Base-by-base conservation (phyloP, 2,329 filamentous ascomycete genomes). In the Neoarthrinium moseri region DNA sequence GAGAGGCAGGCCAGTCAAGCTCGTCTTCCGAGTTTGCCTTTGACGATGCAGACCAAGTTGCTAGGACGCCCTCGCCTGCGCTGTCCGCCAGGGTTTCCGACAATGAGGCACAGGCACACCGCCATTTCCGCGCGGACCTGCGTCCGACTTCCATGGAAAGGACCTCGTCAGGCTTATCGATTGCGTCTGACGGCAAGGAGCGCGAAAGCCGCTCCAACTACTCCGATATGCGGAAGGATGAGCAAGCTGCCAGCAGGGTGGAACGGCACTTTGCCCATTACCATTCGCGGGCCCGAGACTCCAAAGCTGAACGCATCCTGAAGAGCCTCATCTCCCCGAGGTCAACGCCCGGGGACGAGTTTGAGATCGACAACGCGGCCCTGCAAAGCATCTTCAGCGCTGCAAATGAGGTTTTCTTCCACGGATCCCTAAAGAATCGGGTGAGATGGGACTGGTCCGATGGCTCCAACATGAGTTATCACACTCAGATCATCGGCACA, bases 361-460 rank as follows among this genome's bases (percentile, higher is more conserved):
- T 81, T 40, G 66, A 69, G 2, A 71, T 84, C 24, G 80, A 84
- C 63, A 73, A 83, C 53, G 67, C 72, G 12, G 78, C 78, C 4
- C 69, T 85, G 2, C 69, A 73, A 38, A 74, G 72, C 57, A 81
- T 85, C 51, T 80, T 85, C 57, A 75, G 72, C 10, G 75, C 81
- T 7, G 76, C 77, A 34, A 83, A 86, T 62, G 75, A 80, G 43
- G 71, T 85, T 34, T 85, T 86, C 65, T 86, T 86, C 62, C 67
- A 69, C 43, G 75, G 78, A 21, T 70, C 69, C 6, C 69, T 86
- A 11, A 68, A 71, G 23, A 72, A 74, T n/a, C 74, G 81, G 21
- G 81, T 85, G 5, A 67, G 69, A 21, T 84, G 81, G 80, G 77
- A 80, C 53, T 85, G 81, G 81, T 80, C 77, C 30, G 71, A 78